These are phyloP conservation scores for Fomitopsis pulvina DNA, from an alignment of 768 basidiomycete genomes.

Conservation along the genomic window DNA sequence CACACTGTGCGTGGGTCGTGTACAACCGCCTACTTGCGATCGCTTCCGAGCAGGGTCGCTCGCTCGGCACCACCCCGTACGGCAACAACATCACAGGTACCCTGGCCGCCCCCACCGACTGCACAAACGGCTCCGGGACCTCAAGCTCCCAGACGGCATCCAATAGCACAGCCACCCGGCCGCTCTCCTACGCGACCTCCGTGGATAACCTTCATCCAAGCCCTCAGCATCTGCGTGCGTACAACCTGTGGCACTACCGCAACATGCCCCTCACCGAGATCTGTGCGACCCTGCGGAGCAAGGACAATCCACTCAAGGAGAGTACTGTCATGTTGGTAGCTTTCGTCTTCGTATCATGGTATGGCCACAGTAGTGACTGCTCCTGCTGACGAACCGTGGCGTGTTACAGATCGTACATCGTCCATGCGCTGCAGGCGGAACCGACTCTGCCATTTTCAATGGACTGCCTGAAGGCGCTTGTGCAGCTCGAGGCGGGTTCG, in stretches of 20 bases:
- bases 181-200: background rate
- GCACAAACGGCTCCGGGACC: background rate
- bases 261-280: constrained; percentile 31
- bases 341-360: too few relatives aligned
- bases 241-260: constrained; percentile 36
- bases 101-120: background rate
- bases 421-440: constrained; percentile 36
- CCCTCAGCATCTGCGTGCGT: constrained; percentile 35
- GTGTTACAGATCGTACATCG: constrained; percentile 34
- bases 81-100: constrained; percentile 23
- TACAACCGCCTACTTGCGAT: constrained; percentile 31
- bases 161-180: background rate
- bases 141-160: background rate
- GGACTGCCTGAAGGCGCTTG: constrained; percentile 27
- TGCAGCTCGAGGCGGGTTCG: constrained; percentile 33
- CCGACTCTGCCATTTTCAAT: constrained; percentile 30
- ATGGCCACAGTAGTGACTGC: background rate
- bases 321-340: constrained; percentile 41
- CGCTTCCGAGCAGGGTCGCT: constrained; percentile 18
- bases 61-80: constrained; percentile 16
- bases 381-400: background rate
- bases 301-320: constrained; percentile 35
- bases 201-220: background rate
- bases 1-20: constrained; percentile 39
- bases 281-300: constrained; percentile 29